Evolutionary conservation across 768 basidiomycete species (phyloP), one percentile per base, ranked within the genome.

Genomic region (Termitomyces sp.): DNA sequence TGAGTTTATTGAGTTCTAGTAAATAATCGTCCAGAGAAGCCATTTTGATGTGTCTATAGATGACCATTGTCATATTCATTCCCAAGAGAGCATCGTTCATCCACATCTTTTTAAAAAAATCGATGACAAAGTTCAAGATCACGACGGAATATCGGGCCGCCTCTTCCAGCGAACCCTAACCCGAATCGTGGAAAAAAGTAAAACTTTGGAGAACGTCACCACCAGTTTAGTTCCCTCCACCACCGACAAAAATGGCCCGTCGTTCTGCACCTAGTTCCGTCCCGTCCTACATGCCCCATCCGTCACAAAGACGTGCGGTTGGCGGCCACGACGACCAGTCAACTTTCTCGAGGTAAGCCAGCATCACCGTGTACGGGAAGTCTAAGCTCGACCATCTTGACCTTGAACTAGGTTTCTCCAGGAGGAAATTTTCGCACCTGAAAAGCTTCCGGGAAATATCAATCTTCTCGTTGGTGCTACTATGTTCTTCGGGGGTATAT

Each of bases 371-470:
- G 9, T 14, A 37, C 2, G 22, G n/a, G n/a, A 22, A 13, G 48
- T 36, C 33, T 24, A 50, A 22, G 48, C 33, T 49, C 12, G 2
- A 32, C 5, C 20, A 34, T 44, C 5, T 14, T 49, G 33, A 50
- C 36, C 39, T 37, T 40, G 9, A 13, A 6, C 16, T 40, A 77
- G 80, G 53, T 82, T 82, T 65, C 67, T 82, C 48, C 79, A 86
- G 55, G 83, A 84, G 49, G 83, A 92, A 74, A 76, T 92, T 24
- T 80, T 80, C 57, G 81, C 88, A 49, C 86, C 87, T 10, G 89
- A 92, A 62, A 91, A 92, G 70, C 65, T 87, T 16, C 75, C 80
- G 13, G 91, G 91, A 57, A 93, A 93, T 68, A 64, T 91, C 67
- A 89, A 79, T 67, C 81, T 92, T 60, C 64, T 85, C 45, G 83